Base-by-base conservation (phyloP, 495 filamentous ascomycete species). In the Neurospora sublineolata region DNA sequence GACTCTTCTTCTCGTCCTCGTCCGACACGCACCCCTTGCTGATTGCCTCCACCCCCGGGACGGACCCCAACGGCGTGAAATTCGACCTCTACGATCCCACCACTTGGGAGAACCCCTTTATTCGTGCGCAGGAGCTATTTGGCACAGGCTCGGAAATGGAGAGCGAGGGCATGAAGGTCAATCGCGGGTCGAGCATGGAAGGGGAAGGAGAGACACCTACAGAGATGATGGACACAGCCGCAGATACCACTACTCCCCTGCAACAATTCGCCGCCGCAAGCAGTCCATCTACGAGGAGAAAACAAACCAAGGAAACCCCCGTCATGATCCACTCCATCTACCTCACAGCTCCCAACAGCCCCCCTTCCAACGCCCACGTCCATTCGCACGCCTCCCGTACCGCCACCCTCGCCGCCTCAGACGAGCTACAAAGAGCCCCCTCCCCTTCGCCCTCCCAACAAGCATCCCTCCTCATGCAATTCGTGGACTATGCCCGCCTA, bases 11-110 rank as follows among this genome's bases (percentile, higher is more conserved):
- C 30, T 33, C 52, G 27, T 33, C 52, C 36, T 69, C 79, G 3
- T 71, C 72, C 18, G 67, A 74, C 37, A 42, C 52, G 41, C 68
- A 79, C 46, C 79, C 78, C 18, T 72, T 77, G 64, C 73, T 86
- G 12, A 69, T 82, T 4, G 84, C 83, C 14, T 86, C 84, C 68
- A 27, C 1, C 58, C 40, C 1, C 18, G 44, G n/a, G 37, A 1
- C 11, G n/a, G 58, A 71, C 9, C 40, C 75, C 20, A 69, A 71
- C 9, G 80, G 76, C 60, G 79, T 84, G 23, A 75, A 76, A 37
- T 87, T 87, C 72, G 81, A 87, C 79, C 87, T 84, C 83, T 23
- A 78, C 58, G 79, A 87, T 77, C 36, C 72, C 33, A 36, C 74
- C 40, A 86, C 84, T 1, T 86, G 79, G 76, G 46, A 46, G 23